Evolutionary conservation across 495 filamentous ascomycete genomes (phyloP).

Genomic region (Penicillium taxi): DNA sequence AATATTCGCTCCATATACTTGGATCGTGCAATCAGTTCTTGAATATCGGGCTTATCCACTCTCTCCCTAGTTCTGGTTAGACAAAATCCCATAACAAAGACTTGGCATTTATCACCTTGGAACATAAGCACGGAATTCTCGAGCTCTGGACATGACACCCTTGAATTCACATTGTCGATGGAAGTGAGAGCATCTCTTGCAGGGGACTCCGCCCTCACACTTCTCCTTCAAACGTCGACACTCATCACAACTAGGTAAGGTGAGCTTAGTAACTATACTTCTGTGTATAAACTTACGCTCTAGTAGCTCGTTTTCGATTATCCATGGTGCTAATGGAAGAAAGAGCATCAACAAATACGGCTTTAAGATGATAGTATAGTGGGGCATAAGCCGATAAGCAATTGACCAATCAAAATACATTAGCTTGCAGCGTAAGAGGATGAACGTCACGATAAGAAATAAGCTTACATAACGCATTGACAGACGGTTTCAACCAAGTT

Average conservation of each 20-base stretch:
- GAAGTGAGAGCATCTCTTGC: slow-evolving; percentile 23
- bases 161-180: slow-evolving; percentile 23
- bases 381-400: no score
- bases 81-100: neutral
- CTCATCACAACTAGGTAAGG: slow-evolving; percentile 16
- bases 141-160: slow-evolving; percentile 5
- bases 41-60: slow-evolving; percentile 9
- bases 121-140: slow-evolving; percentile 10
- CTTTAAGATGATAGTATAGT: no score
- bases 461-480: no score
- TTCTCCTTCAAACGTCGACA: slow-evolving; percentile 23
- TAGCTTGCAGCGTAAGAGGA: no score
- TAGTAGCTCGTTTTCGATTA: slow-evolving; percentile 5
- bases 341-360: no score
- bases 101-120: slow-evolving; percentile 5
- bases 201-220: slow-evolving; percentile 28
- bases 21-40: slow-evolving; percentile 16
- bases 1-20: slow-evolving; percentile 25
- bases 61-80: slow-evolving; percentile 8
- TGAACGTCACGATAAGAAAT: no score
- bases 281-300: slow-evolving; percentile 2
- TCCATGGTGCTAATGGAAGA: slow-evolving; percentile 5
- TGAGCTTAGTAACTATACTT: neutral
- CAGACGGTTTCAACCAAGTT: no score
- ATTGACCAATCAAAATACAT: no score